Base-by-base conservation (phyloP, 2,329 filamentous ascomycete genomes). In the Nemania diffusa region DNA sequence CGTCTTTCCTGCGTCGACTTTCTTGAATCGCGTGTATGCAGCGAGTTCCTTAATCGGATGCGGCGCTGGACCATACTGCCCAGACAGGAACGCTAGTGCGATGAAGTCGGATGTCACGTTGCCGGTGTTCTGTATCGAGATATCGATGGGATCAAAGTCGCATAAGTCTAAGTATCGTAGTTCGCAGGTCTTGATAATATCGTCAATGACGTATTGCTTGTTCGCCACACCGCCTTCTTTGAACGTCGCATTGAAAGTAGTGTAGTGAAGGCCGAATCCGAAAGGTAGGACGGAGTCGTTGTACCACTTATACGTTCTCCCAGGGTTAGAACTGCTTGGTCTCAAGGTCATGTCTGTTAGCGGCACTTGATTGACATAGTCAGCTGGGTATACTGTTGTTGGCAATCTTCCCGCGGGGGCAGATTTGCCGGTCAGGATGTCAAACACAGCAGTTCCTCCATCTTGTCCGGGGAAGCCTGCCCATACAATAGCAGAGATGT, bases 381-480 rank as follows among this genome's bases (percentile, higher is more conserved):
- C 73, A 1, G 82, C 79, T 1, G 83, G 83, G 69, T 86, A 86
- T 65, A 84, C 77, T 1, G 84, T 85, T 1, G 79, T 77, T 2
- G 83, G 82, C 3, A 85, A 71, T 50, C 84, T 78, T 6, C 84
- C 84, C 24, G 82, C 84, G 22, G 82, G 81, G 1, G 82, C 77
- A 1, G 73, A 76, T 51, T 79, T 81, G 3, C 85, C 84, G 3
- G 79, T 81, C 46, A 87, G 70, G 50, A 87, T 79, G 64, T 86
- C 79, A 57, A 86, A 75, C 8, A 86, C 73, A 0, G 85, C 85
- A 5, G 77, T 76, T 11, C 85, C 85, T 13, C 84, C 84, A 61
- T 83, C 81, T 75, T 87, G 84, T 2, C 85, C 84, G 0, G 85
- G 84, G 69, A 84, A 86, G 1, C 84, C 84, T 1, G 78, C 82